Evolutionary conservation across 768 basidiomycete genomes (phyloP).

Genomic region (Hericium alpestre): DNA sequence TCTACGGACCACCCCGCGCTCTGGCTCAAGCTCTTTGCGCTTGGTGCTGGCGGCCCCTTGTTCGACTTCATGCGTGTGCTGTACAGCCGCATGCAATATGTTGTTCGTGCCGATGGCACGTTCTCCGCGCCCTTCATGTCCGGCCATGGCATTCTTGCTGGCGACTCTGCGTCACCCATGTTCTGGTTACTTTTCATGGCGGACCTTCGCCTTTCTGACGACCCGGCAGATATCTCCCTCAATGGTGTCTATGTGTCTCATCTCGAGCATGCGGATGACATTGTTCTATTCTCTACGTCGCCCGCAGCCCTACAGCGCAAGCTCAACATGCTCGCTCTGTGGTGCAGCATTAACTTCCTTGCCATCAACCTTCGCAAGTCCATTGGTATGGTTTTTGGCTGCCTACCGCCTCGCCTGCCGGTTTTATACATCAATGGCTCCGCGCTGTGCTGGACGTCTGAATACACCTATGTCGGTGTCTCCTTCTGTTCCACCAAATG

Average conservation of each 20-base stretch:
- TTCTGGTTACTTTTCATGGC: conserved; percentile 9
- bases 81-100: neutral
- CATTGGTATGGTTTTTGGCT: too few species aligned
- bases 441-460: too few species aligned
- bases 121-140: neutral
- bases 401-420: too few species aligned
- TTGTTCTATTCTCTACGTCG: conserved; percentile 10
- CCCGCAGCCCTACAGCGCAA: conserved; percentile 11
- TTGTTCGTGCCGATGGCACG: neutral
- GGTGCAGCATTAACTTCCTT: conserved; percentile 14
- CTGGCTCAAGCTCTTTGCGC: conserved; percentile 20
- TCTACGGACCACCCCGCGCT: too few species aligned
- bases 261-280: conserved; percentile 17
- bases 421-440: too few species aligned
- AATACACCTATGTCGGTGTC: too few species aligned
- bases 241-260: conserved; percentile 9
- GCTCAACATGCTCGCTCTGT: conserved; percentile 5
- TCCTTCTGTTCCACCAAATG: too few species aligned
- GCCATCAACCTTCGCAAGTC: too few species aligned
- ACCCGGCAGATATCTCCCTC: conserved; percentile 9
- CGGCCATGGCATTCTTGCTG: conserved; percentile 12
- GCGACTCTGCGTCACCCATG: too few species aligned
- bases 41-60: neutral
- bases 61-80: neutral
- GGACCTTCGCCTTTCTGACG: conserved; percentile 1